Conservation (phyloP, 2,329 filamentous ascomycete species). For the Neofusicoccum ribis region DNA sequence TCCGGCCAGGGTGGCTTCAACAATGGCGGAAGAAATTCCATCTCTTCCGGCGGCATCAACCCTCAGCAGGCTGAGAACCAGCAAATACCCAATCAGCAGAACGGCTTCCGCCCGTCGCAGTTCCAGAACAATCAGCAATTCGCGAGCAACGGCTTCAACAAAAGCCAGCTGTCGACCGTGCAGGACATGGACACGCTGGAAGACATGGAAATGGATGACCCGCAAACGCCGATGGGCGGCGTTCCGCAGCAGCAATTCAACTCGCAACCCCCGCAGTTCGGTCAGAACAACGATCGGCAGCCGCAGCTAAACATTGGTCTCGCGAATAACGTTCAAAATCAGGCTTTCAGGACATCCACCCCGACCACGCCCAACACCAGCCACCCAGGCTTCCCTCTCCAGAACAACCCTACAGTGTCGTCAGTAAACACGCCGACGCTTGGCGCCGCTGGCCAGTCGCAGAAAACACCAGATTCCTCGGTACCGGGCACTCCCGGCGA, state of each 20-base stretch:
- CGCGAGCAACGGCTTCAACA: slow-evolving; percentile 31
- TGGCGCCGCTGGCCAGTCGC: slow-evolving; percentile 62
- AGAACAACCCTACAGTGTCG: slow-evolving; percentile 94
- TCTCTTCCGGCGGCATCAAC: slow-evolving; percentile 13
- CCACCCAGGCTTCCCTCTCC: slow-evolving; percentile 66
- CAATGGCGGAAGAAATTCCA: slow-evolving; percentile 10
- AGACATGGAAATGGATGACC: slow-evolving; percentile 94
- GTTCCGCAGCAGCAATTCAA: slow-evolving; percentile 67
- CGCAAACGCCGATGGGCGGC: slow-evolving; percentile 58
- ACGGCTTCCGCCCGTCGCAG: slow-evolving; percentile 43
- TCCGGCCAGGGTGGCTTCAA: slow-evolving; percentile 45
- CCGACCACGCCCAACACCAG: slow-evolving; percentile 80
- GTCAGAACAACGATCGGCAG: slow-evolving; percentile 54
- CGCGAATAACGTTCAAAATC: slow-evolving; percentile 65
- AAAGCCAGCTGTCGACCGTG: slow-evolving; percentile 42
- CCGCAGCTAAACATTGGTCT: slow-evolving; percentile 81
- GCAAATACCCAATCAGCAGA: slow-evolving; percentile 25
- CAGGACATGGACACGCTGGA: slow-evolving; percentile 79
- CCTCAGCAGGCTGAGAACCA: slow-evolving; percentile 36
- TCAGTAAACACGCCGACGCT: slow-evolving; percentile 95
- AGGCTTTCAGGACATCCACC: slow-evolving; percentile 80
- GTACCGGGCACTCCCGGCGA: slow-evolving; percentile 70
- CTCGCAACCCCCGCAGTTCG: slow-evolving; percentile 48
- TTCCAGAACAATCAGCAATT: slow-evolving; percentile 33
- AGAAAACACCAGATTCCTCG: slow-evolving; percentile 65